Evolutionary conservation across 148 eudicot genomes (phyloP).

Genomic region (Fagopyrum tataricum): DNA sequence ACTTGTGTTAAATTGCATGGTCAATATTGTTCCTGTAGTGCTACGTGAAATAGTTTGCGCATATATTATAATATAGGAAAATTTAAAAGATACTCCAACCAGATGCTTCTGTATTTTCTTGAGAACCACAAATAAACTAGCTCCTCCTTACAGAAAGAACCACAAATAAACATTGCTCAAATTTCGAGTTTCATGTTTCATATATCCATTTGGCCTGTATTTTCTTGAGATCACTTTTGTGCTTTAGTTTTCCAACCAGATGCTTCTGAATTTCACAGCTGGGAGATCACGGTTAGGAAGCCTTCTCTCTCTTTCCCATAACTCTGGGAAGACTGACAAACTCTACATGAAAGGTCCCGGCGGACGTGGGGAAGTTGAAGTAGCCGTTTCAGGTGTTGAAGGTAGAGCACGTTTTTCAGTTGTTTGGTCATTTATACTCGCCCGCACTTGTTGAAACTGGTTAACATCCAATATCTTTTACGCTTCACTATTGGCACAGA

Average conservation of each 20-base stretch:
- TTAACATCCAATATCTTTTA: background rate
- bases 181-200: background rate
- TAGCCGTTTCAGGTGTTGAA: constrained; percentile 89
- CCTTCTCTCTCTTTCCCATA: constrained; percentile 77
- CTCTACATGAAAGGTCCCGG: constrained; percentile 98
- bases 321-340: constrained; percentile 71
- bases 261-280: constrained; percentile 36
- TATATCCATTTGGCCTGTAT: background rate
- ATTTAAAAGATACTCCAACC: background rate
- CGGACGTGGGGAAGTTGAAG: constrained; percentile 99
- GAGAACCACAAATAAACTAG: background rate
- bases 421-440: background rate
- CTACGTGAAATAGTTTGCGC: background rate
- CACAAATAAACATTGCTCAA: background rate
- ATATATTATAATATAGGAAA: background rate
- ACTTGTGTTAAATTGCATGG: background rate
- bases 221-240: background rate
- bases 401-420: constrained; percentile 33
- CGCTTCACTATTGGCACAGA: constrained; percentile 3
- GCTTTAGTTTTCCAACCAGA: background rate
- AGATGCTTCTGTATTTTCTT: no score
- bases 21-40: background rate
- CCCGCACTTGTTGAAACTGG: background rate
- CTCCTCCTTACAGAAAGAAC: background rate
- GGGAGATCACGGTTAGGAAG: constrained; percentile 84